These are phyloP conservation scores for Xylaria nigripes DNA, from an alignment of 495 filamentous ascomycete species.

Conservation along the genomic window DNA sequence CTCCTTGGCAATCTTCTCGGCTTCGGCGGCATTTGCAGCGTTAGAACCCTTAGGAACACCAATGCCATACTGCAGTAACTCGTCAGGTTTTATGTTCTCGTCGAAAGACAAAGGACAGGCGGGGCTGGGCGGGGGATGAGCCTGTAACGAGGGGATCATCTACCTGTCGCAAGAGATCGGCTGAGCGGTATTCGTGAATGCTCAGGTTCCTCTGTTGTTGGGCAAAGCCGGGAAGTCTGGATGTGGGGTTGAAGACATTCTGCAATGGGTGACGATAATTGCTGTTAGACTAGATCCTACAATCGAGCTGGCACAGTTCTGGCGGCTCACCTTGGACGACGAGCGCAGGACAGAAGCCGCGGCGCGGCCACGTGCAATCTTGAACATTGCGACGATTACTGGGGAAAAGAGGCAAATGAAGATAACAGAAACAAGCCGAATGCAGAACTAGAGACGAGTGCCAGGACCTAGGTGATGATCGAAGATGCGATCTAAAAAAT, in stretches of 20 bases:
- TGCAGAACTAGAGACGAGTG: not conserved
- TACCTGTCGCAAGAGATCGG: constrained; percentile 79
- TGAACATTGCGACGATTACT: constrained; percentile 32
- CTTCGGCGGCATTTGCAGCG: constrained; percentile 74
- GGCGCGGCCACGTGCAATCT: constrained; percentile 40
- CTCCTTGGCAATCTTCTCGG: constrained; percentile 79
- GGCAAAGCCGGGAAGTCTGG: constrained; percentile 36
- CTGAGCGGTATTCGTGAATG: constrained; percentile 96
- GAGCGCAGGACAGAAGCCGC: constrained; percentile 41
- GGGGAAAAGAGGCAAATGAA: not conserved
- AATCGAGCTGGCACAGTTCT: not conserved
- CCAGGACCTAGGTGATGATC: not conserved
- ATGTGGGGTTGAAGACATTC: constrained; percentile 31
- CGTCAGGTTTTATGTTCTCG: constrained; percentile 16
- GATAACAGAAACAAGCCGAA: not conserved
- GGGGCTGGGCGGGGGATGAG: not conserved
- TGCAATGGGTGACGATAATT: constrained; percentile 3
- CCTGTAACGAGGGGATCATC: constrained; percentile 26
- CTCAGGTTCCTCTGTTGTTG: constrained; percentile 80
- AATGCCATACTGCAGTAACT: constrained; percentile 70
- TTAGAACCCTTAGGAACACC: constrained; percentile 83
- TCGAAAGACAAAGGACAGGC: constrained; percentile 12
- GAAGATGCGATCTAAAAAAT: not conserved
- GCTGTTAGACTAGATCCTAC: not conserved
- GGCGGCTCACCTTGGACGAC: constrained; percentile 33